A percentile compares a stretch with the other conserved stretches of the same genome.
phyloP scores from a whole-genome alignment of 352 stramenopile genomes.

The Phytophthora idaei region DNA sequence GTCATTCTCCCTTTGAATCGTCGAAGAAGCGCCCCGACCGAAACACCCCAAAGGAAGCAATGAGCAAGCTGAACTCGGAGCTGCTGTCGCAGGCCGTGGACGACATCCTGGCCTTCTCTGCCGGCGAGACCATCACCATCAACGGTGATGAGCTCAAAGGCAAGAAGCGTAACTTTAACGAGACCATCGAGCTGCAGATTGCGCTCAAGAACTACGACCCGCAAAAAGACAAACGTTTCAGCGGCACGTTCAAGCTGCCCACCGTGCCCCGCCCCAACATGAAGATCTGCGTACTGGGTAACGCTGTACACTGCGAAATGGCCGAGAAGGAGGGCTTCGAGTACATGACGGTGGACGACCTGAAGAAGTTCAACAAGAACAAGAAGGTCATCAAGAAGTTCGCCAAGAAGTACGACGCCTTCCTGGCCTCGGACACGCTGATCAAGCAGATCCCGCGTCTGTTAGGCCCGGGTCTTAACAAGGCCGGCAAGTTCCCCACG shows the following conservation, averaged over 20 bases:
- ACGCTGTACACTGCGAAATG: conserved; percentile 98
- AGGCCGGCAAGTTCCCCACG: conserved; percentile 99
- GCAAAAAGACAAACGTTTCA: conserved; percentile 99
- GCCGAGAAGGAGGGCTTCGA: conserved; percentile 98
- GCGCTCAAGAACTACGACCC: conserved; percentile 99
- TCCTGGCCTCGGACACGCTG: conserved; percentile 98
- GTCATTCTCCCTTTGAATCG: conserved; percentile 83
- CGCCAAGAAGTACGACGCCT: conserved; percentile 99
- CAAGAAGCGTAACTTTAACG: conserved; percentile 99
- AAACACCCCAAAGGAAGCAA: conserved; percentile 42
- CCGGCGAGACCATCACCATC: conserved; percentile 92
- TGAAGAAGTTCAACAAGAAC: conserved; percentile 99
- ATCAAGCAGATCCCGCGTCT: conserved; percentile 99
- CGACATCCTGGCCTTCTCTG: conserved; percentile 96
- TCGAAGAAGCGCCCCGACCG: conserved; percentile 62
- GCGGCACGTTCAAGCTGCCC: conserved; percentile 98
- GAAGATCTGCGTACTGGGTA: conserved; percentile 99
- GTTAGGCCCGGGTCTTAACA: conserved; percentile 98
- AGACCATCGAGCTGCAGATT: conserved; percentile 99
- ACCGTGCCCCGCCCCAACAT: conserved; percentile 94
- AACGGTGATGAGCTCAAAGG: conserved; percentile 95
- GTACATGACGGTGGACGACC: conserved; percentile 98
- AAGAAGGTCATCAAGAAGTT: conserved; percentile 99
- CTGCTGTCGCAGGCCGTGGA: conserved; percentile 95
- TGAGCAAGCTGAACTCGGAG: conserved; percentile 98